Base-by-base conservation (phyloP, 2,329 filamentous ascomycete genomes). In the Aspergillus eucalypticola region DNA sequence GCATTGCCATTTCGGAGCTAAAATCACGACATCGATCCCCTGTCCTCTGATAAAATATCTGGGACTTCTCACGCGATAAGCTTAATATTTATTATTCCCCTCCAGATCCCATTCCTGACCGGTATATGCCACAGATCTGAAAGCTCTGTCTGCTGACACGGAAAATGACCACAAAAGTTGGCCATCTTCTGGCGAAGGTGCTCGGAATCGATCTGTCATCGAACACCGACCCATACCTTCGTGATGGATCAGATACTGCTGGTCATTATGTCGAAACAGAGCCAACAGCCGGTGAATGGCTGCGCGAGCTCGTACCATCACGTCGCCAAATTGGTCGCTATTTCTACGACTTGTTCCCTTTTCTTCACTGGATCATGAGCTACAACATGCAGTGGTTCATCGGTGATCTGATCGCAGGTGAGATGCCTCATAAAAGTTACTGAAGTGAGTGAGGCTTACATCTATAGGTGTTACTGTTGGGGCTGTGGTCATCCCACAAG, bases 311-410 rank as follows among this genome's bases (percentile, higher is more conserved):
- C 15, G 71, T 85, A 0, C 94, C 94, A 0, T 82, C 81, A 0
- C 74, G 80, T 5, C 65, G 73, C 1, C 83, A 90, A 32, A 55
- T 89, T 3, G 52, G 75, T 5, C 68, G 78, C 2, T 99, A 97
- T 71, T 58, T 88, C 60, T 78, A 81, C 65, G 89, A 85, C 11
- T 79, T 98, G 1, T 96, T 99, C 66, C 95, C 95, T 0, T 98
- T 97, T 72, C 74, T 90, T 5, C 82, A 86, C 19, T 99, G 95
- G 95, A 94, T 98, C 59, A 77, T 81, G 10, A 86, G 88, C 67
- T 99, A 99, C 79, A 99, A 99, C 73, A 8, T 88, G 3, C 88
- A 92, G 79, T 99, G 95, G 95, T 78, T 97, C 6, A 76, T 87
- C 15, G 95, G 95, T 69, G 95, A 99, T 78, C 77, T 98, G 50